Conservation (phyloP, 257 asterid genomes). For the Ehretia macrophylla region DNA sequence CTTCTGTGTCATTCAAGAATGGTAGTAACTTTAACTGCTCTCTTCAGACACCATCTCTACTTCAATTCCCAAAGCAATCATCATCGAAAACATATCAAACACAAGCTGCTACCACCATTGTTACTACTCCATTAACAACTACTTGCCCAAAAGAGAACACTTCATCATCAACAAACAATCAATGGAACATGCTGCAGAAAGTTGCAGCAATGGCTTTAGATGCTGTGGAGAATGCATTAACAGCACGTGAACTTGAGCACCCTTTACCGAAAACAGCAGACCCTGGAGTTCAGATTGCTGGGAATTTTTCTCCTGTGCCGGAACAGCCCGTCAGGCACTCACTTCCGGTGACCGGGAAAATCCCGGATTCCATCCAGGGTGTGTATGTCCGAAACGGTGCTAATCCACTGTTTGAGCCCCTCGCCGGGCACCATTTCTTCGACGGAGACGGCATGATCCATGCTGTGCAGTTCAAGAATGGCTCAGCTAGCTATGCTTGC, state of each 20-base stretch:
- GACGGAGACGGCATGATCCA: constrained; percentile 99
- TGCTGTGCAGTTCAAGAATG: constrained; percentile 61
- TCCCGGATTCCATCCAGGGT: constrained; percentile 66
- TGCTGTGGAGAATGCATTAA: constrained; percentile 62
- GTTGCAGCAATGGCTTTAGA: constrained; percentile 84
- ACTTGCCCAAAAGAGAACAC: not conserved
- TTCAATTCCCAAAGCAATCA: constrained; percentile 51
- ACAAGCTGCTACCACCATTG: constrained; percentile 10
- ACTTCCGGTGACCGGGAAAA: constrained; percentile 62
- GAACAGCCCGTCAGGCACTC: constrained; percentile 57
- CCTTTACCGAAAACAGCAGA: constrained; percentile 91
- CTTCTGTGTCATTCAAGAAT: constrained; percentile 12
- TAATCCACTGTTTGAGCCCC: constrained; percentile 78
- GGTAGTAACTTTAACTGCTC: constrained; percentile 29
- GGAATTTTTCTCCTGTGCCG: constrained; percentile 90
- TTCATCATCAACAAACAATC: constrained; percentile 6
- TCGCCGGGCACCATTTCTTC: constrained; percentile 93
- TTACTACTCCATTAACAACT: constrained; percentile 8
- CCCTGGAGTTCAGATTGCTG: constrained; percentile 80
- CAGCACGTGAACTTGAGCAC: constrained; percentile 51
- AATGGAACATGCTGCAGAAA: constrained; percentile 64
- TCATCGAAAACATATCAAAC: constrained; percentile 19
- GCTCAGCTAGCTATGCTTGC: constrained; percentile 71
- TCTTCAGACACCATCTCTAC: constrained; percentile 50
- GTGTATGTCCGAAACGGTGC: constrained; percentile 92